A percentile compares a stretch with the other conserved stretches of the same genome.
Conservation (phyloP, 2,329 filamentous ascomycete species). For the Xylaria sp. region DNA sequence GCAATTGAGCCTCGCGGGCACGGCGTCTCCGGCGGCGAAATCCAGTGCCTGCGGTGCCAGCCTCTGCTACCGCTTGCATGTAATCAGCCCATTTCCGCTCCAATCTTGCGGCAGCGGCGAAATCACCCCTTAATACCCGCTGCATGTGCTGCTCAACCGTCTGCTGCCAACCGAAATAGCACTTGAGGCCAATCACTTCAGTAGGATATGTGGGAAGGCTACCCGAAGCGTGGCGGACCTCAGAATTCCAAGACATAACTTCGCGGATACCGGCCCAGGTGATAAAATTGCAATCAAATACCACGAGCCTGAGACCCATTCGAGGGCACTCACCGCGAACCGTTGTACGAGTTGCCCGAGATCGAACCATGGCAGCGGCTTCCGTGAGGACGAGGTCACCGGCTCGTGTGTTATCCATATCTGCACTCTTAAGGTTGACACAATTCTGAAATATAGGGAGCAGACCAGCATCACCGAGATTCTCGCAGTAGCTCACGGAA, state of each 20-base stretch:
- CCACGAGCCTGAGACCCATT: conserved; percentile 78
- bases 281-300: conserved; percentile 92
- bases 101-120: conserved; percentile 77
- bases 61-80: conserved; percentile 92
- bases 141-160: conserved; percentile 95
- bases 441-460: conserved; percentile 83
- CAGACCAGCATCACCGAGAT: conserved; percentile 84
- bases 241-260: conserved; percentile 85
- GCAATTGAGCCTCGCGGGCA: conserved; percentile 81
- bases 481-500: conserved; percentile 90
- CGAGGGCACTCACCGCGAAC: conserved; percentile 57
- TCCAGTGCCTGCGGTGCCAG: conserved; percentile 73
- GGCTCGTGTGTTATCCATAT: conserved; percentile 93
- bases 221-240: conserved; percentile 66
- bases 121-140: conserved; percentile 81
- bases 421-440: conserved; percentile 73
- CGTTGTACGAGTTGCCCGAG: conserved; percentile 64
- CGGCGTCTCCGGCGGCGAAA: conserved; percentile 77
- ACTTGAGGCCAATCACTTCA: conserved; percentile 87
- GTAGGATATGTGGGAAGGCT: conserved; percentile 69
- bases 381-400: conserved; percentile 88
- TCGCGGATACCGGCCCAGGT: conserved; percentile 94
- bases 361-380: conserved; percentile 81
- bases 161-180: conserved; percentile 95
- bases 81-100: conserved; percentile 94